Percentiles rank a stretch among this genome's conserved stretches.
These are phyloP conservation scores for Grosmannia penicillata DNA, from an alignment of 2,329 filamentous ascomycete species.

Conservation along the genomic window DNA sequence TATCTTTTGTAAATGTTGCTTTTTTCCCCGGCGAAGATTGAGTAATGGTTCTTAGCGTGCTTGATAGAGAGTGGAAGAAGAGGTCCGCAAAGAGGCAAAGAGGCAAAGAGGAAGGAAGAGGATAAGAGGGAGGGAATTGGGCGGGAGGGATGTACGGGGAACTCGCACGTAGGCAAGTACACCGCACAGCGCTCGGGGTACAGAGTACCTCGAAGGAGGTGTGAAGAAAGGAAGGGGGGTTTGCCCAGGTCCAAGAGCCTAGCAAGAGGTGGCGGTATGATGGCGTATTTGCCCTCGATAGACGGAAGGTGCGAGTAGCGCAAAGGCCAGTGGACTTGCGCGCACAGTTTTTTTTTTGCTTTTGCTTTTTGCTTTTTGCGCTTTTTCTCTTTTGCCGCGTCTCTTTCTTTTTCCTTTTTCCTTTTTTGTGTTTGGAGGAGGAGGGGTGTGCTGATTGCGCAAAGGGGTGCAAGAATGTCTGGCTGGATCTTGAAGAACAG, in stretches of 20 bases:
- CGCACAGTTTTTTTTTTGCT: conserved; percentile 2
- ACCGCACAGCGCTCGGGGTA: too few species aligned
- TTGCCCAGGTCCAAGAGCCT: background rate
- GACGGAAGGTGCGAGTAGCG: conserved; percentile 14
- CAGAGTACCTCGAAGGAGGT: background rate
- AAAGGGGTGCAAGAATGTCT: conserved; percentile 9
- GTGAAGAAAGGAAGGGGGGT: background rate
- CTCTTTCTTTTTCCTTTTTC: conserved; percentile 5
- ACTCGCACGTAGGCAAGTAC: too few species aligned
- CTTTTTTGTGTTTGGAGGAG: conserved; percentile 4
- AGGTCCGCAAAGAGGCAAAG: too few species aligned
- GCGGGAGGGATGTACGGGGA: too few species aligned
- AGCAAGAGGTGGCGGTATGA: conserved; percentile 15
- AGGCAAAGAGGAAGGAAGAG: background rate
- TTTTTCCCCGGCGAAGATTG: background rate
- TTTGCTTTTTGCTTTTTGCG: conserved; percentile 1
- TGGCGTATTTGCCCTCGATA: conserved; percentile 23
- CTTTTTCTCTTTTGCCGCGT: conserved; percentile 6
- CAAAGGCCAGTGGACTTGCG: conserved; percentile 10
- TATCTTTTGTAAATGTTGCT: conserved; percentile 1
- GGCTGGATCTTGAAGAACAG: conserved; percentile 4
- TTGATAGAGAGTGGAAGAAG: too few species aligned
- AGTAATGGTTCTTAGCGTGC: conserved; percentile 1
- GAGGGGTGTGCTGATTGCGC: conserved; percentile 6
- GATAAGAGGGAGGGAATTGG: background rate